Evolutionary conservation across 2,329 filamentous ascomycete genomes (phyloP), one percentile per base, ranked within the genome.

Genomic region (Monosporascus sp.): DNA sequence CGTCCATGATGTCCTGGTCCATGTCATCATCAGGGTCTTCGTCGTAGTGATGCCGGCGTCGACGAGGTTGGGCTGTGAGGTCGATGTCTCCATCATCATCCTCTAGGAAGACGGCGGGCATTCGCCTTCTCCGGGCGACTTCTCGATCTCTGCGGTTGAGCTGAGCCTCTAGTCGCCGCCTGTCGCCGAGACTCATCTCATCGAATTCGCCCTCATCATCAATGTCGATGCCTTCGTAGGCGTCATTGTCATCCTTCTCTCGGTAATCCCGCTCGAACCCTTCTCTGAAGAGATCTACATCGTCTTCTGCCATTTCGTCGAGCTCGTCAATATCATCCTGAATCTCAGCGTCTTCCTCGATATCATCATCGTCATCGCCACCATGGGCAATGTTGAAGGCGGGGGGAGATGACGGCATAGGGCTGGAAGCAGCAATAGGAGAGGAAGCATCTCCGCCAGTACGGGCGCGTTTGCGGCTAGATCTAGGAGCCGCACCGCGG

Each of bases 11-110:
- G 65, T 97, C 90, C 47, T 88, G 89, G 54, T 87, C 89, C 84
- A 96, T 91, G 56, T 92, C 88, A 60, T 96, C 92, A 60, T 97
- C 92, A 14, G 87, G 85, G 41, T 96, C 91, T 71, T 99, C 95
- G 59, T 99, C 94, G 66, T 97, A 99, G 62, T 88, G 84, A 71
- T 94, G 89, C 61, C 94, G 85, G 50, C 90, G 85, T 60, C 93
- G 85, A 51, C 92, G 85, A 22, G 89, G 90, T 69, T 96, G 91
- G 25, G 87, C 84, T 22, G 90, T 90, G 22, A 97, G 78, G 66
- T 97, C 92, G 56, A 92, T 79, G 52, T 94, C 83, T 48, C 84
- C 88, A 59, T 94, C 91, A 3, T 94, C 90, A 55, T 93, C 90
- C 35, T 96, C 93, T 39, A 93, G 74, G 63, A 90, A 93, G 6